Percentiles rank a stretch among this genome's conserved stretches.
Conservation (phyloP, 78 protist species). For the Pigoraptor vietnamica region DNA sequence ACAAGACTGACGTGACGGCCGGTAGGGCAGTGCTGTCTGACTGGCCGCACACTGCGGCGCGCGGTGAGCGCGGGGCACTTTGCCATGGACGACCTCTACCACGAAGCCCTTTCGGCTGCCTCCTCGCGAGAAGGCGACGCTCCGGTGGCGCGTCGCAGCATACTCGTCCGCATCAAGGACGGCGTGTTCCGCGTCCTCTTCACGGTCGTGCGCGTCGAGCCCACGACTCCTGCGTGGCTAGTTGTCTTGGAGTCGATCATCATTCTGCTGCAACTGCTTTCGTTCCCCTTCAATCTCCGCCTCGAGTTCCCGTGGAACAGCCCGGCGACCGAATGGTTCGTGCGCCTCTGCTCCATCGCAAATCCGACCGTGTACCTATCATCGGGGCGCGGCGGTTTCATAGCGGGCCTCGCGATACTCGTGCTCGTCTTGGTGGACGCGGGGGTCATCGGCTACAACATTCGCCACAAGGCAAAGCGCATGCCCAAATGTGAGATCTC, state of each 20-base stretch:
- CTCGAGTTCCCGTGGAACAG: neutral
- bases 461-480: neutral
- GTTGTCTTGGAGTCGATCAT: neutral
- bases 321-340: neutral
- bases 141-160: too few species aligned
- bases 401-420: neutral
- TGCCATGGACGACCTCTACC: too few species aligned
- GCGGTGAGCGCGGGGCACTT: too few species aligned
- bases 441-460: neutral
- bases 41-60: too few species aligned
- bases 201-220: neutral
- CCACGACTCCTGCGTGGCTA: neutral
- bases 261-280: neutral
- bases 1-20: too few species aligned
- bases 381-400: neutral
- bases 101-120: too few species aligned
- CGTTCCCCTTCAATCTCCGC: neutral
- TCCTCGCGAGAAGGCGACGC: too few species aligned
- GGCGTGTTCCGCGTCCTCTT: neutral
- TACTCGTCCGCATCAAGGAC: too few species aligned
- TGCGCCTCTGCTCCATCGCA: neutral
- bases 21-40: too few species aligned
- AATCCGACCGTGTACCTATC: neutral
- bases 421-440: neutral
- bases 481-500: too few species aligned